Base-by-base conservation (phyloP, 495 filamentous ascomycete genomes). In the Xylaria acuta region DNA sequence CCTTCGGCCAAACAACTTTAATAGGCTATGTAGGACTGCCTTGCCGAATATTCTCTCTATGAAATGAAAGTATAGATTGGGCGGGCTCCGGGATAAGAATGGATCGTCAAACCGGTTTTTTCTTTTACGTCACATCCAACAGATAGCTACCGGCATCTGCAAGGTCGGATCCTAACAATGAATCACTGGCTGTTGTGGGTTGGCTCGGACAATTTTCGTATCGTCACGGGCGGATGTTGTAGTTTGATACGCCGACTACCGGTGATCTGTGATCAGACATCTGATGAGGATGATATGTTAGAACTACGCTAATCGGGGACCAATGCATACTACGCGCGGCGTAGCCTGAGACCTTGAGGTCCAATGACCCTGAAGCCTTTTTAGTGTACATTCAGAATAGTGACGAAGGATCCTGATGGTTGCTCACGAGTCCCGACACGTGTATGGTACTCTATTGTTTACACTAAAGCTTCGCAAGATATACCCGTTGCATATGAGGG, bases 401-500 rank as follows among this genome's bases (percentile, higher is more conserved):
- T 43, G 36, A 56, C 12, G 65, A 67, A 67, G 65, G 65, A 67
- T 67, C 11, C 49, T 56, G 49, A 67, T 67, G 65, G 49, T 36
- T 67, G 47, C 65, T 56, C 65, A 56, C 65, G 49, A 56, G 49
- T 67, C 49, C 22, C 49, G 34, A 56, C 47, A 56, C 65, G 65
- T 56, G 64, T 51, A 54, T 49, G 25, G 45, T 41, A 56, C n/a
- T 67, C 27, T 36, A 16, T 18, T 51, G 43, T 41, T n/a, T 12
- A 41, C n/a, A n/a, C n/a, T n/a, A n/a, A 45, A 16, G 63, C 43
- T 62, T 71, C 69, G 69, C 69, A 71, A 71, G 40, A 45, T 43
- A 71, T 56, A 25, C 38, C 69, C 41, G 38, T 64, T 71, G 16
- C 56, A 64, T 56, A 51, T 20, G 32, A 51, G 40, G 27, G 49